These are phyloP conservation scores for Fusarium solani-melongenae DNA, from an alignment of 2,329 filamentous ascomycete genomes.

Conservation along the genomic window DNA sequence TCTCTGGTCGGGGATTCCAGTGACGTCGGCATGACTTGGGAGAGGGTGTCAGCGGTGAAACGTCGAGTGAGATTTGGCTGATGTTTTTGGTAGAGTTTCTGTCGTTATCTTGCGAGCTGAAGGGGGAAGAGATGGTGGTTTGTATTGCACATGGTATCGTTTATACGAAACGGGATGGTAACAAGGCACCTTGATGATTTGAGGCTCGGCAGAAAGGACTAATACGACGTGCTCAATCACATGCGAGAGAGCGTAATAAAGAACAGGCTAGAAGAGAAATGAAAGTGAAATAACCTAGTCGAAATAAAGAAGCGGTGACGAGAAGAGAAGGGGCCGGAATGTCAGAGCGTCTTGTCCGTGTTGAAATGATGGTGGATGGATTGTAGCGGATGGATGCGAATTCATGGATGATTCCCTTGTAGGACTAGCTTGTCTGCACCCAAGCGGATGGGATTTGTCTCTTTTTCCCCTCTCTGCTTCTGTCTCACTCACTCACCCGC, in stretches of 20 bases:
- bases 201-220: not conserved
- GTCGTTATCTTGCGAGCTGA: not conserved
- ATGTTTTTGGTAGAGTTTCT: not conserved
- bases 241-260: not conserved
- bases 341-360: not conserved
- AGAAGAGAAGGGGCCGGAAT: not conserved
- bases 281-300: not conserved
- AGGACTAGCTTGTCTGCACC: not conserved
- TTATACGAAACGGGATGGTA: not conserved
- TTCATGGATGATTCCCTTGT: not conserved
- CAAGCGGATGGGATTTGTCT: not conserved
- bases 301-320: slow-evolving; percentile 14
- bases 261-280: not conserved
- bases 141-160: not conserved
- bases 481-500: not conserved
- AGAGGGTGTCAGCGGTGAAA: not conserved
- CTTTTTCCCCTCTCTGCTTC: not conserved
- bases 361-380: not conserved
- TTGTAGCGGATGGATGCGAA: not conserved
- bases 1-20: slow-evolving; percentile 23
- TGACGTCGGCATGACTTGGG: slow-evolving; percentile 19
- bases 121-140: not conserved
- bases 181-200: not conserved
- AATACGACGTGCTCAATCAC: not conserved
- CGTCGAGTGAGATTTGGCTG: not conserved